Evolutionary conservation across 2,329 filamentous ascomycete species (phyloP).

Genomic region (Dactylella cylindrospora): DNA sequence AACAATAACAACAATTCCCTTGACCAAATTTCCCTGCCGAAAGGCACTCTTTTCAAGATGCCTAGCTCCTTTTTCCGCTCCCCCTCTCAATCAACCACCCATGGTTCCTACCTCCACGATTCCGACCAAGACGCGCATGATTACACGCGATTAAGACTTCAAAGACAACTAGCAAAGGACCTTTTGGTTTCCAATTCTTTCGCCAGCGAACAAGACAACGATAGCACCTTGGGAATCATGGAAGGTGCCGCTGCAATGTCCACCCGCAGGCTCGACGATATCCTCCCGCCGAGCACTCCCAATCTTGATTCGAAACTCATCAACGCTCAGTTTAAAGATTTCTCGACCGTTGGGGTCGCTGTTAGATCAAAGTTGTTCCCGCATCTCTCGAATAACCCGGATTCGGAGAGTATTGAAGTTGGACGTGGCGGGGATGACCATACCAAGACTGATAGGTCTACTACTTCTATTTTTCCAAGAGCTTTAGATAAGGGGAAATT

Average conservation of each 20-base stretch:
- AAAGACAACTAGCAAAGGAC: conserved; percentile 28
- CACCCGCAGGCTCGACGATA: conserved; percentile 26
- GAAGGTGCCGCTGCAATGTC: conserved; percentile 39
- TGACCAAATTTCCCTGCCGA: not conserved
- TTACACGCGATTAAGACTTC: conserved; percentile 31
- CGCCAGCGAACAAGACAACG: conserved; percentile 7
- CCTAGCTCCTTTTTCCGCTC: conserved; percentile 32
- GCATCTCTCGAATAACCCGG: conserved; percentile 28
- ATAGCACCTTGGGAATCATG: conserved; percentile 28
- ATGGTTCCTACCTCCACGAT: conserved; percentile 38
- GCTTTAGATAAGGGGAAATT: conserved; percentile 9
- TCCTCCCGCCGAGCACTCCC: conserved; percentile 20
- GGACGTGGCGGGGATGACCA: conserved; percentile 32
- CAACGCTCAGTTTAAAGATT: conserved; percentile 37
- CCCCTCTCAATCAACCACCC: conserved; percentile 22
- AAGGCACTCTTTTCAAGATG: conserved; percentile 13
- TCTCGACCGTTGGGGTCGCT: conserved; percentile 35
- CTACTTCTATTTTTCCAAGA: conserved; percentile 26
- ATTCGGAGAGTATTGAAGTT: conserved; percentile 28
- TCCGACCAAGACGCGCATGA: conserved; percentile 42
- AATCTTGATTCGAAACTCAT: conserved; percentile 34
- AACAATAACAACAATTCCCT: not conserved
- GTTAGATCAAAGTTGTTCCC: conserved; percentile 32
- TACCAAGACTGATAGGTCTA: conserved; percentile 34
- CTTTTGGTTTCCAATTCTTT: conserved; percentile 7